Percentiles rank a stretch among this genome's conserved stretches.
Conservation (phyloP, 2,329 filamentous ascomycete species). For the Ustulina deusta region DNA sequence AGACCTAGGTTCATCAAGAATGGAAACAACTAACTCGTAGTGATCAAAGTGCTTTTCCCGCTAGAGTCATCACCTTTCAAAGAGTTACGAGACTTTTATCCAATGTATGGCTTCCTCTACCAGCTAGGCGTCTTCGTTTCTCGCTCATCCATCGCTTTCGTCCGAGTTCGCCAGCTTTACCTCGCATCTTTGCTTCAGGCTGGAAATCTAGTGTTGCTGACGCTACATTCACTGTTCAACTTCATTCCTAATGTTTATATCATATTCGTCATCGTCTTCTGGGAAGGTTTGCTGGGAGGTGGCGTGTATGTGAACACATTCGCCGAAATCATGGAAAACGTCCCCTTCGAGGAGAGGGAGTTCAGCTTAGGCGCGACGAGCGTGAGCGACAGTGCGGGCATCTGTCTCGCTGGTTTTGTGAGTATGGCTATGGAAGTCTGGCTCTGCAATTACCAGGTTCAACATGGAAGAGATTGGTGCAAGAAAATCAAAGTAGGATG, state of each 20-base stretch:
- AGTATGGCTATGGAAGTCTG: slow-evolving; percentile 85
- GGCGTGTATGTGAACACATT: slow-evolving; percentile 97
- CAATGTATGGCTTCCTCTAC: slow-evolving; percentile 94
- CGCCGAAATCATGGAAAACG: slow-evolving; percentile 88
- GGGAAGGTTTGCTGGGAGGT: slow-evolving; percentile 92
- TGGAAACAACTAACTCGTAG: slow-evolving; percentile 12
- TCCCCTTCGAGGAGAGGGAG: slow-evolving; percentile 82
- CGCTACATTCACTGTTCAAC: slow-evolving; percentile 79
- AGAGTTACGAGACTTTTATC: slow-evolving; percentile 89
- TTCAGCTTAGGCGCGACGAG: slow-evolving; percentile 91
- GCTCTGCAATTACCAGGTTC: slow-evolving; percentile 86
- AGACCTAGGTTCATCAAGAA: not conserved
- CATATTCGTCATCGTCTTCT: slow-evolving; percentile 88
- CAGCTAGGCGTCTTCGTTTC: slow-evolving; percentile 96
- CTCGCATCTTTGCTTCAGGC: slow-evolving; percentile 85
- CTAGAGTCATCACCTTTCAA: slow-evolving; percentile 80
- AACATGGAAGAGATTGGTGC: slow-evolving; percentile 82
- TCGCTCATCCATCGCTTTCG: slow-evolving; percentile 87
- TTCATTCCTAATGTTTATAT: slow-evolving; percentile 89
- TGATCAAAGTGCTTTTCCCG: slow-evolving; percentile 76
- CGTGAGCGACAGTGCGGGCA: slow-evolving; percentile 91
- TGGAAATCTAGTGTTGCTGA: slow-evolving; percentile 79
- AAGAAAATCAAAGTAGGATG: slow-evolving; percentile 62
- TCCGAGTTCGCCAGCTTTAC: slow-evolving; percentile 85
- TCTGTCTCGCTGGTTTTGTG: slow-evolving; percentile 87